Base-by-base conservation (phyloP, 2,329 filamentous ascomycete genomes). In the Fusarium pseudoanthophilum region DNA sequence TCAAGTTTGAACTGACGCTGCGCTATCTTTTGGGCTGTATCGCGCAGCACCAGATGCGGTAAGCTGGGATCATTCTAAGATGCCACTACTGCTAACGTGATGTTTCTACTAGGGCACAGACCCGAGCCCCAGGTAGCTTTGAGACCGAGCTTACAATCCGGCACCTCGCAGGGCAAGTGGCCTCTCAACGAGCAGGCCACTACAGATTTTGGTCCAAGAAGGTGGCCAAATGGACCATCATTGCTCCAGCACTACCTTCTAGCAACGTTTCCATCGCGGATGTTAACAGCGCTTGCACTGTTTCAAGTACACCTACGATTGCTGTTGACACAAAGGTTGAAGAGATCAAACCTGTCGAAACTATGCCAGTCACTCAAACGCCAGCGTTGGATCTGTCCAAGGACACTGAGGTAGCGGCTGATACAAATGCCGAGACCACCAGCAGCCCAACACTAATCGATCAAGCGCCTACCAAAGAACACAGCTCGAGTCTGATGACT, bases 81-180 rank as follows among this genome's bases (percentile, higher is more conserved):
- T 16, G 14, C 14, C 20, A 11, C 30, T 15, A 9, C 5, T n/a
- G 7, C 28, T 49, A 2, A 49, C 10, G 11, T 16, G 4, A 3
- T 14, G 16, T 4, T 51, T 24, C 5, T 4, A 18, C 21, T 11
- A 51, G 48, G 11, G 1, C 30, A 2, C 21, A 5, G 0, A 14
- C 15, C 1, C 30, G 30, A 14, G 16, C 2, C 16, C 5, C 48
- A 1, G 48, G 48, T 4, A 24, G 30, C 2, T 51, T 51, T 24
- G 48, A 51, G 21, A 51, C 30, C 4, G 48, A 51, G 48, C 0
- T 0, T 4, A 24, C 21, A 7, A 5, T 24, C 16, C 7, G 28
- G 5, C 11, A 24, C 0, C 15, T 51, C 0, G 48, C 48, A 18
- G 1, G 0, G 0, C 48, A 24, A 18, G 11, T n/a, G 16, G 48